Conservation (phyloP, 164 flowering plant genomes). For the Annona cherimola region DNA sequence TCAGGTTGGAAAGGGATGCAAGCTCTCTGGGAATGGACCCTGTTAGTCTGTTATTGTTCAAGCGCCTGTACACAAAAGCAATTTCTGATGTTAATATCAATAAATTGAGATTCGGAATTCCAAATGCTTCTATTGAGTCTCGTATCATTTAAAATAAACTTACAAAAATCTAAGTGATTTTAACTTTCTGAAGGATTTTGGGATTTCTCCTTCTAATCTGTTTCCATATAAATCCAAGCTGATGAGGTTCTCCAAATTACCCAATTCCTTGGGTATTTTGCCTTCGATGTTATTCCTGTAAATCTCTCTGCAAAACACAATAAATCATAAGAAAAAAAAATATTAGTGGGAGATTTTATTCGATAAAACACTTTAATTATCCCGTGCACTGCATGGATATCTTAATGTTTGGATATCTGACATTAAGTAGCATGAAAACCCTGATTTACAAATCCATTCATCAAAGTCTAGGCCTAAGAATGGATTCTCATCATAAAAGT, state of each 20-base stretch:
- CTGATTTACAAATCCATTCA: neutral
- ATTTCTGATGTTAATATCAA: neutral
- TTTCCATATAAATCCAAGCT: slow-evolving; percentile 81
- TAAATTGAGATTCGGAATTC: neutral
- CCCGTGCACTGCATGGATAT: neutral
- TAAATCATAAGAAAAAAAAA: slow-evolving; percentile 5
- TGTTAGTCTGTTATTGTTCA: slow-evolving; percentile 69
- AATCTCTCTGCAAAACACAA: slow-evolving; percentile 53
- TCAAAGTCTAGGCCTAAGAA: neutral
- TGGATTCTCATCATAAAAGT: no score
- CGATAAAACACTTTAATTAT: neutral
- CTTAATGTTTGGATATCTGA: neutral
- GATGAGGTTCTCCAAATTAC: slow-evolving; percentile 60
- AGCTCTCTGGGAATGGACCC: slow-evolving; percentile 87
- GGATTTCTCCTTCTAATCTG: slow-evolving; percentile 58
- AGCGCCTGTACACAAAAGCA: slow-evolving; percentile 37
- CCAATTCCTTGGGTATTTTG: slow-evolving; percentile 71
- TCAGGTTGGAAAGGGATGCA: slow-evolving; percentile 53
- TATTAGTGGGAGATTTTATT: neutral
- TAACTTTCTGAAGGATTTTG: slow-evolving; percentile 60
- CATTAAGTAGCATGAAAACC: neutral
- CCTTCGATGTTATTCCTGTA: slow-evolving; percentile 59
- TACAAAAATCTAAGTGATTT: slow-evolving; percentile 71
- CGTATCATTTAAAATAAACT: slow-evolving; percentile 18
- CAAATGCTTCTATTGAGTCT: neutral